Conservation (phyloP, 2,329 filamentous ascomycete species). For the Stemphylium vesicarium region DNA sequence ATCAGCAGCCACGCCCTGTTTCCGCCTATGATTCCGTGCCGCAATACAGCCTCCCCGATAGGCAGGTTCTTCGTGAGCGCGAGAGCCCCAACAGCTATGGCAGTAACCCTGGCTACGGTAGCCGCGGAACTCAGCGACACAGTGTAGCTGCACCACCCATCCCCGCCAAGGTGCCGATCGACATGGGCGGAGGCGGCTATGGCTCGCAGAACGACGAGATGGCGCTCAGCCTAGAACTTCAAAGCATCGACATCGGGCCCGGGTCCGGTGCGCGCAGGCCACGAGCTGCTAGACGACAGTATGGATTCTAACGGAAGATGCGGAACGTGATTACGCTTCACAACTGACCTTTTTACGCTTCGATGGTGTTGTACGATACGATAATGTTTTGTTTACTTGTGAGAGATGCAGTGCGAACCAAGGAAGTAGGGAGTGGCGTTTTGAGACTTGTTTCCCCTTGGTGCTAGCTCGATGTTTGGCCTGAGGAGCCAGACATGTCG, state of each 20-base stretch:
- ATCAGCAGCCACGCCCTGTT: slow-evolving; percentile 24
- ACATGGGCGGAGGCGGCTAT: slow-evolving; percentile 16
- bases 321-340: background rate
- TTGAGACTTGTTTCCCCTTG: background rate
- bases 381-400: background rate
- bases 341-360: background rate
- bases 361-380: slow-evolving; percentile 13
- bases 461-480: slow-evolving; percentile 9
- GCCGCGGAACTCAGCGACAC: slow-evolving; percentile 29
- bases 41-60: slow-evolving; percentile 26
- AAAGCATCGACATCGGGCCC: slow-evolving; percentile 54
- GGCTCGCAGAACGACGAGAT: slow-evolving; percentile 42
- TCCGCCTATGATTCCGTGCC: slow-evolving; percentile 19
- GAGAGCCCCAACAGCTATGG: slow-evolving; percentile 43
- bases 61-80: slow-evolving; percentile 44
- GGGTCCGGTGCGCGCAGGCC: slow-evolving; percentile 30
- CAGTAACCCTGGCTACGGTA: slow-evolving; percentile 34
- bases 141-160: slow-evolving; percentile 60
- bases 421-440: background rate
- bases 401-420: background rate
- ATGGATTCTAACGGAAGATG: slow-evolving; percentile 16
- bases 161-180: slow-evolving; percentile 72
- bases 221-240: slow-evolving; percentile 75
- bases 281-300: slow-evolving; percentile 19
- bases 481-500: slow-evolving; percentile 10